A percentile compares a stretch with the other conserved stretches of the same genome.
These are phyloP conservation scores for Wickerhamiella spandovensis DNA, from an alignment of 805 yeast species.

Conservation along the genomic window DNA sequence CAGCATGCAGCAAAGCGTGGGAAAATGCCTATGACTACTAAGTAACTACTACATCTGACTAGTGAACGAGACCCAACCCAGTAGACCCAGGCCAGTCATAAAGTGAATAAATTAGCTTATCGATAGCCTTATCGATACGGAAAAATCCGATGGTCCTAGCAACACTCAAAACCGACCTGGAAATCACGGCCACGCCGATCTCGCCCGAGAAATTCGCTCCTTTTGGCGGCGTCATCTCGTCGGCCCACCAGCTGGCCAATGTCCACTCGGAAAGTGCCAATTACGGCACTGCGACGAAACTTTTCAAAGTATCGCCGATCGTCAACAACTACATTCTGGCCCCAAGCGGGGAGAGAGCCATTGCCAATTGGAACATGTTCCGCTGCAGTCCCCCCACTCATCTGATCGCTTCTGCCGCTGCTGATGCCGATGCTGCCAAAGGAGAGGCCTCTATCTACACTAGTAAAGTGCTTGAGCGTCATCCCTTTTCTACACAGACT, in stretches of 20 bases:
- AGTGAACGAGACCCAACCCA: too few species aligned
- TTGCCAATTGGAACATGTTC: slow-evolving; percentile 71
- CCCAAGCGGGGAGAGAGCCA: slow-evolving; percentile 35
- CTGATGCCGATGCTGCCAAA: slow-evolving; percentile 11
- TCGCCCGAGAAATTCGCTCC: slow-evolving; percentile 53
- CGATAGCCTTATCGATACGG: not conserved
- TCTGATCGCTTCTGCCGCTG: slow-evolving; percentile 27
- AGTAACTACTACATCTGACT: too few species aligned
- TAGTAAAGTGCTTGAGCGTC: slow-evolving; percentile 72
- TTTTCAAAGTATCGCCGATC: slow-evolving; percentile 59
- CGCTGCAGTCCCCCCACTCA: slow-evolving; percentile 68
- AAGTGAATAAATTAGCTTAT: not conserved
- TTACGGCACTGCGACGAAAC: slow-evolving; percentile 84
- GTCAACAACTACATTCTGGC: slow-evolving; percentile 37
- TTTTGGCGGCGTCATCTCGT: slow-evolving; percentile 69
- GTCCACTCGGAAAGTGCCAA: slow-evolving; percentile 48
- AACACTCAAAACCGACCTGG: slow-evolving; percentile 6
- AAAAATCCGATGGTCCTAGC: slow-evolving; percentile 12
- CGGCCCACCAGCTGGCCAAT: slow-evolving; percentile 51
- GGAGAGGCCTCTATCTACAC: too few species aligned
- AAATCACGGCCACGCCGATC: slow-evolving; percentile 37
- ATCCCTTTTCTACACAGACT: slow-evolving; percentile 79
- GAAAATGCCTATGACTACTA: too few species aligned
- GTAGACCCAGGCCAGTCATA: too few species aligned
- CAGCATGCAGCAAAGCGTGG: too few species aligned